Base-by-base conservation (phyloP, 1,284 basidiomycete species). In the Sanghuangporus weigelae region DNA sequence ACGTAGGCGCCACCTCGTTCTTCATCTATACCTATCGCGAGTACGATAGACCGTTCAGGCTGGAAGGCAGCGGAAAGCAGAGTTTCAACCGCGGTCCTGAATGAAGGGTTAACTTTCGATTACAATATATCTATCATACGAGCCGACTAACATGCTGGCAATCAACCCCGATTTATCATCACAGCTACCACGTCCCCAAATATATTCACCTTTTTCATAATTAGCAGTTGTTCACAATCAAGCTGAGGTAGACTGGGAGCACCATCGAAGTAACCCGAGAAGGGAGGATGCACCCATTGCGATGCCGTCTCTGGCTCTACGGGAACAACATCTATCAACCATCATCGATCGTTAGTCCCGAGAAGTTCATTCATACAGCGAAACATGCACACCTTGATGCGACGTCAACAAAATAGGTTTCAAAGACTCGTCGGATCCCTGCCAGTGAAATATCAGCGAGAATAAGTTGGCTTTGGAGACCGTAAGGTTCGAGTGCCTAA, bases 1-100 rank as follows among this genome's bases (percentile, higher is more conserved):
- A 81, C 81, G 14, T 79, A 76, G 42, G 77, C 67, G 2, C 86
- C 85, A 31, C 79, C 77, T 2, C 77, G 71, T 73, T 92, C 89
- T 69, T 91, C 90, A 69, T 92, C 89, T 63, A 84, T 85, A n/a
- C 90, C 90, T 58, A 84, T 85, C 1, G 84, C 81, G 26, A 89
- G 75, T 23, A 90, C 76, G 48, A 91, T 74, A 0, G 78, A 77
- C 3, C 85, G 79, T 14, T 76, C 73, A 0, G 84, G 86, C 42
- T 76, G 67, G 68, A 84, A 87, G 40, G 77, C 81, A 31, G 72
- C 73, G 60, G 80, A 76, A n/a, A 88, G 71, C 2, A 88, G 73
- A 0, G 79, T 76, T 69, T 87, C 84, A 16, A 88, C 68, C 0
- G 82, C 77, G 2, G 77, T 78, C 67, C 83, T 84, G 65, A 12